Conservation (phyloP, 345 rosid species). For the Ricinus communis region DNA sequence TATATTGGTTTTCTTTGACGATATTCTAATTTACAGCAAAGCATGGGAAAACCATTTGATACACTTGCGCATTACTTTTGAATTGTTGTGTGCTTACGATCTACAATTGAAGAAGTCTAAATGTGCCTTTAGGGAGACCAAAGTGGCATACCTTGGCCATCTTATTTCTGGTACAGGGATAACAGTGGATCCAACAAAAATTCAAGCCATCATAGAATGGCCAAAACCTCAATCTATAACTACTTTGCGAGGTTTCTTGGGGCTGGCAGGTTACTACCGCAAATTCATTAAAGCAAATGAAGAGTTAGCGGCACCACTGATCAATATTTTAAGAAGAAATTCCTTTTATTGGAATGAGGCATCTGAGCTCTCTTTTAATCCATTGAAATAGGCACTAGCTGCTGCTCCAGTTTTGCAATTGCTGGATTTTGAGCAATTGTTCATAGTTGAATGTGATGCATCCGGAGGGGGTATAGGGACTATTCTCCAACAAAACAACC, state of each 20-base stretch:
- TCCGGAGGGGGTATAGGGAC: too few species aligned
- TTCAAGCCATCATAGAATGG: neutral
- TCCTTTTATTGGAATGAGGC: too few species aligned
- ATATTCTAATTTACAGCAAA: neutral
- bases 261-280: neutral
- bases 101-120: neutral
- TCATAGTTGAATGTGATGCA: too few species aligned
- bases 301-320: too few species aligned
- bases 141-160: conserved; percentile 1
- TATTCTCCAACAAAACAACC: too few species aligned
- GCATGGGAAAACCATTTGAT: neutral
- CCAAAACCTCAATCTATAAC: neutral
- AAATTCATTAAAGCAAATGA: neutral
- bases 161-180: neutral
- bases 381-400: too few species aligned
- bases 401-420: too few species aligned
- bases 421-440: too few species aligned
- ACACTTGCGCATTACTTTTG: neutral
- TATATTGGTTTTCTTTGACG: too few species aligned
- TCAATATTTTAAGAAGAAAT: too few species aligned
- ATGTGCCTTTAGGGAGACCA: neutral
- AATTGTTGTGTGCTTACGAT: neutral
- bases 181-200: neutral
- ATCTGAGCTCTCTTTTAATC: too few species aligned
- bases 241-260: neutral